Evolutionary conservation across 202 grass and related monocot species (phyloP).

Genomic region (Setaria italica): DNA sequence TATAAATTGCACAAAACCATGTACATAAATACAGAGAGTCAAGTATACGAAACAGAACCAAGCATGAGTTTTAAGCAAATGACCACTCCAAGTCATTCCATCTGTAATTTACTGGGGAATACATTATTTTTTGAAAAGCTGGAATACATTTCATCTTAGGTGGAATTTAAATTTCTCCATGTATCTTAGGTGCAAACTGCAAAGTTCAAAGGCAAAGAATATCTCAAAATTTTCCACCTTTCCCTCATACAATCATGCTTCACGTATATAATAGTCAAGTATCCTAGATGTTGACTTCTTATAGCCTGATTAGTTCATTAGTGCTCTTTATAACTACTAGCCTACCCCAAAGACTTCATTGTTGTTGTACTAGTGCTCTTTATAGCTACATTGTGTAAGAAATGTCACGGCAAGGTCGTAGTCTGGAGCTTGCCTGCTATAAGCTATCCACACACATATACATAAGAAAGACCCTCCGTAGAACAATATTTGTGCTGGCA

Average conservation of each 20-base stretch:
- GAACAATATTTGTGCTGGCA: not conserved
- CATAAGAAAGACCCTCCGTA: not conserved
- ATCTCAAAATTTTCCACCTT: constrained; percentile 5
- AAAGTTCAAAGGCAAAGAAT: not conserved
- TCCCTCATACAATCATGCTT: constrained; percentile 16
- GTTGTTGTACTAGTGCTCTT: not conserved
- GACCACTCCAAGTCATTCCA: constrained; percentile 10
- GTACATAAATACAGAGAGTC: constrained; percentile 28
- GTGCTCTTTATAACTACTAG: constrained; percentile 33
- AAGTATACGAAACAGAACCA: constrained; percentile 14
- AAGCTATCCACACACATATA: not conserved
- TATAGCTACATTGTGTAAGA: constrained; percentile 23
- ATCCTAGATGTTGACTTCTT: not conserved
- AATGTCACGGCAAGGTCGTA: not conserved
- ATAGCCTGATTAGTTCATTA: constrained; percentile 20
- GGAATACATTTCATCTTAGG: constrained; percentile 31
- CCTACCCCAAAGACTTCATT: not conserved
- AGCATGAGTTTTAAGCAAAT: constrained; percentile 38
- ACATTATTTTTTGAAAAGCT: not conserved
- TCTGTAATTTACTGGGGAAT: constrained; percentile 27
- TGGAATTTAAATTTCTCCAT: not conserved
- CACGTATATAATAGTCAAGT: not conserved
- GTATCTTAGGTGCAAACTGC: not conserved
- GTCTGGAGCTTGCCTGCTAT: not conserved
- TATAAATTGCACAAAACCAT: constrained; percentile 37